These are phyloP conservation scores for Spathaspora passalidarum DNA, from an alignment of 805 yeast genomes.

Conservation along the genomic window DNA sequence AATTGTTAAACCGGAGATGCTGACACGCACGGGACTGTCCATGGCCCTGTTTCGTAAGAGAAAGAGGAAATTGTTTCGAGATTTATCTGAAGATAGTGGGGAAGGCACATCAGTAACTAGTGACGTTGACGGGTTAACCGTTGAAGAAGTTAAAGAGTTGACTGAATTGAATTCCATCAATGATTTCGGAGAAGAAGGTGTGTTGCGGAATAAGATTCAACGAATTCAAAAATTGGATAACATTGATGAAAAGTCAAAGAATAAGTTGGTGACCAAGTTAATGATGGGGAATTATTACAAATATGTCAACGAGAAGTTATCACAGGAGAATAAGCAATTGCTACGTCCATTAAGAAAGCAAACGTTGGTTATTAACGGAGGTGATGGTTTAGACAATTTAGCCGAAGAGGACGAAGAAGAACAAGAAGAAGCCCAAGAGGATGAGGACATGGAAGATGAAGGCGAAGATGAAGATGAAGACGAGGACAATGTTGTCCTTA, in stretches of 20 bases:
- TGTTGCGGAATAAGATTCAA: conserved; percentile 49
- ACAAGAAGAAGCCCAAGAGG: conserved; percentile 6
- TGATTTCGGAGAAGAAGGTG: conserved; percentile 33
- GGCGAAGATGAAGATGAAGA: conserved; percentile 21
- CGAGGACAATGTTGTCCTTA: conserved; percentile 44
- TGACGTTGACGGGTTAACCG: conserved; percentile 33
- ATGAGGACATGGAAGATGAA: conserved; percentile 9
- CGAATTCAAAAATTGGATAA: conserved; percentile 37
- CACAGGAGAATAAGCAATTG: conserved; percentile 12
- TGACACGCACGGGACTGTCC: conserved; percentile 3
- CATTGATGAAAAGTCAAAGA: conserved; percentile 42
- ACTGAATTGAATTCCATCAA: conserved; percentile 34
- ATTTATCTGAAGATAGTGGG: conserved; percentile 11
- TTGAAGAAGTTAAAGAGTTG: conserved; percentile 31
- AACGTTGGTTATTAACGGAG: conserved; percentile 14
- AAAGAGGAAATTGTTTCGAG: conserved; percentile 11
- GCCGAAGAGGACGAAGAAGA: conserved; percentile 5
- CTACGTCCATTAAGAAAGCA: conserved; percentile 14
- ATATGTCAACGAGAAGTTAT: conserved; percentile 35
- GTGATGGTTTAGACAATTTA: conserved; percentile 5
- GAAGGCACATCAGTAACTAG: conserved; percentile 14
- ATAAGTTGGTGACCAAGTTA: conserved; percentile 54
- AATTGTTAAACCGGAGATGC: conserved; percentile 45
- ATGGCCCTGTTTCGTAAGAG: conserved; percentile 1
- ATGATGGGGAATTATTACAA: conserved; percentile 69